Evolutionary conservation across 75 land plant species (phyloP), one percentile per base, ranked within the genome.

Genomic region (Azolla pinnata): DNA sequence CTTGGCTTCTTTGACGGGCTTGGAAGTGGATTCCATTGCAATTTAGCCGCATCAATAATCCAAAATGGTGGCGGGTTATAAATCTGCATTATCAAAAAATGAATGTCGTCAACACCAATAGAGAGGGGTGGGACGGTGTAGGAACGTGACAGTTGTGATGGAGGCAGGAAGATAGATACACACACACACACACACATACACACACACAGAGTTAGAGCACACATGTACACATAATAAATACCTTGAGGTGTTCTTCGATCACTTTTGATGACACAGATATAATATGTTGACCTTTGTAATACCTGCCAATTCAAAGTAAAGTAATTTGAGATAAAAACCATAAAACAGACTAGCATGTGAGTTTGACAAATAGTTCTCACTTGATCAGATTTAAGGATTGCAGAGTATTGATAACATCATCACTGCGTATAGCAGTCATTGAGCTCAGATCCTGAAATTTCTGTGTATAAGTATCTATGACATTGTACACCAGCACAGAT

Each of bases 221-320:
- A 4, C 1, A n/a, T 7, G 4, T 2, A 24, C 14, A 20, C 10
- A 60, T 10, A 7, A 42, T 25, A 20, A 27, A 35, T 56, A 76
- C 79, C 77, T 66, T 72, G 10, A 76, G 64, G 42, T 76, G 77
- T 32, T 76, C 79, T 28, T 76, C 79, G 30, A 72, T 61, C 14
- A 66, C 49, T 52, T 70, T 72, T 40, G 70, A 65, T 47, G 79
- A 59, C 14, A 76, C 77, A 28, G 79, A 74, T 27, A 73, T 62
- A 29, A 77, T 74, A 52, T 77, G 77, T 60, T 77, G 79, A 46
- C 79, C 79, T 53, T 77, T 77, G 56, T 67, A 74, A 44, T 77
- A 77, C 76, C 79, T 76, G 24, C 4, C n/a, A n/a, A 54, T 29
- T 21, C 32, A 63, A 33, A 25, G 20, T 58, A 64, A n/a, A 18